phyloP scores from a whole-genome alignment of 1,284 basidiomycete species.

The Ceratobasidium papillatum region DNA sequence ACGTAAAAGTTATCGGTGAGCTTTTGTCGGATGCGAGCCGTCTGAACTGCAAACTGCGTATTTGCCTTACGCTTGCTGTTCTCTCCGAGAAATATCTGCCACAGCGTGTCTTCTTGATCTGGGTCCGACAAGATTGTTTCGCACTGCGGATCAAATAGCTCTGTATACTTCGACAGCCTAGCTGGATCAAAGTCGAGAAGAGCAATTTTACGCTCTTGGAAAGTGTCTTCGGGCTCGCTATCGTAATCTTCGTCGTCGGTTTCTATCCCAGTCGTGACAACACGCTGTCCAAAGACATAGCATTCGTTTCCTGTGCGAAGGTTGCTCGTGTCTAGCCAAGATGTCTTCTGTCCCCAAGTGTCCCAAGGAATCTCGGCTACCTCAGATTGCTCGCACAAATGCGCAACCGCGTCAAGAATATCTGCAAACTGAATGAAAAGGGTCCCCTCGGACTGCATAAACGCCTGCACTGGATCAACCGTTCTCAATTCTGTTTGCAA shows the following conservation, averaged over 20 bases:
- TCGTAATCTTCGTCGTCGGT: background rate
- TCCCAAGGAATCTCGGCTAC: slow-evolving; percentile 12
- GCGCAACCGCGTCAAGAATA: slow-evolving; percentile 2
- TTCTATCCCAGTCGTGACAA: slow-evolving; percentile 2
- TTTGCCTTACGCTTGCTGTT: background rate
- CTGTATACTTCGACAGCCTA: background rate
- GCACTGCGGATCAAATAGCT: background rate
- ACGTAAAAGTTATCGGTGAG: background rate
- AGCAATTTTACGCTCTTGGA: background rate
- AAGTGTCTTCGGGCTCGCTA: background rate
- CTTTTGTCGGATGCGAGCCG: background rate
- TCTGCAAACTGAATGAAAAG: background rate
- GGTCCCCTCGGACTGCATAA: background rate
- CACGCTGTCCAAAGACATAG: slow-evolving; percentile 35
- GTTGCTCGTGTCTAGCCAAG: slow-evolving; percentile 14
- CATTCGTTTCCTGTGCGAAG: slow-evolving; percentile 16
- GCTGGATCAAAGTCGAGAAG: slow-evolving; percentile 22
- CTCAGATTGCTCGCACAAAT: background rate
- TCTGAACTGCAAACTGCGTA: background rate
- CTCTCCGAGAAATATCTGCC: slow-evolving; percentile 4
- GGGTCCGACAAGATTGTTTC: background rate
- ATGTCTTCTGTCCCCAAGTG: background rate
- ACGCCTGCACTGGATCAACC: background rate
- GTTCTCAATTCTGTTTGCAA: background rate
- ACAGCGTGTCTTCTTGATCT: background rate